These are phyloP conservation scores for Chytriomyces sp. DNA, from an alignment of 192 early-diverging fungal genomes.

Conservation along the genomic window DNA sequence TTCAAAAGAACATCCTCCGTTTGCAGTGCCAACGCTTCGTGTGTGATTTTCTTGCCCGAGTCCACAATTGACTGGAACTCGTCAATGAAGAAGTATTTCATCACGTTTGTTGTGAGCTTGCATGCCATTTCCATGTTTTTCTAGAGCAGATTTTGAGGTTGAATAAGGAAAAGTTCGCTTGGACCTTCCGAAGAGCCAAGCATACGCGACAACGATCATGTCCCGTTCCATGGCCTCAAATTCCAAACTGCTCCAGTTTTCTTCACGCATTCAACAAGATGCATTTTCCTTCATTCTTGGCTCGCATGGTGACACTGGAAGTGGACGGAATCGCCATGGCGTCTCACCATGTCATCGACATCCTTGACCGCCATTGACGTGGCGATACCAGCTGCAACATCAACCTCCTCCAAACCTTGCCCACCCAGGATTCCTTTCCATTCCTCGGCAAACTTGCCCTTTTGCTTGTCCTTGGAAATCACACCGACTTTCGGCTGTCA, in stretches of 20 bases:
- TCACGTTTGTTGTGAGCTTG: conserved; percentile 68
- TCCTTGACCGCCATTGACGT: conserved; percentile 84
- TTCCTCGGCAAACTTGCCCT: conserved; percentile 76
- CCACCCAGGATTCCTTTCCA: conserved; percentile 72
- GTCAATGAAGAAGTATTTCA: conserved; percentile 86
- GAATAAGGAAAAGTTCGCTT: too few relatives aligned
- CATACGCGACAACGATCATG: too few relatives aligned
- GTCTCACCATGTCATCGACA: conserved; percentile 78
- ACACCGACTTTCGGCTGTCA: conserved; percentile 70
- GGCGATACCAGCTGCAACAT: conserved; percentile 73
- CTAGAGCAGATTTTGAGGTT: conserved; percentile 40
- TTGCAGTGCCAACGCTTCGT: conserved; percentile 75
- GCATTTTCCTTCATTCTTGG: too few relatives aligned
- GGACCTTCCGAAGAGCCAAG: too few relatives aligned
- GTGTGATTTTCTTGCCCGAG: conserved; percentile 81
- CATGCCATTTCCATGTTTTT: conserved; percentile 72
- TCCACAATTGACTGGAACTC: conserved; percentile 88
- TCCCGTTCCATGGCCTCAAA: too few relatives aligned
- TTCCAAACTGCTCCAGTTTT: too few relatives aligned
- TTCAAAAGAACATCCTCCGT: conserved; percentile 72
- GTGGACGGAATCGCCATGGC: not conserved
- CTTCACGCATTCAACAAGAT: too few relatives aligned
- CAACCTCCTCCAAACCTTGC: conserved; percentile 63
- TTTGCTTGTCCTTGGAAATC: conserved; percentile 73
- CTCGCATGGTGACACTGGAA: conserved; percentile 1